Base-by-base conservation (phyloP, 2,329 filamentous ascomycete species). In the Colletotrichum neosansevieriae region DNA sequence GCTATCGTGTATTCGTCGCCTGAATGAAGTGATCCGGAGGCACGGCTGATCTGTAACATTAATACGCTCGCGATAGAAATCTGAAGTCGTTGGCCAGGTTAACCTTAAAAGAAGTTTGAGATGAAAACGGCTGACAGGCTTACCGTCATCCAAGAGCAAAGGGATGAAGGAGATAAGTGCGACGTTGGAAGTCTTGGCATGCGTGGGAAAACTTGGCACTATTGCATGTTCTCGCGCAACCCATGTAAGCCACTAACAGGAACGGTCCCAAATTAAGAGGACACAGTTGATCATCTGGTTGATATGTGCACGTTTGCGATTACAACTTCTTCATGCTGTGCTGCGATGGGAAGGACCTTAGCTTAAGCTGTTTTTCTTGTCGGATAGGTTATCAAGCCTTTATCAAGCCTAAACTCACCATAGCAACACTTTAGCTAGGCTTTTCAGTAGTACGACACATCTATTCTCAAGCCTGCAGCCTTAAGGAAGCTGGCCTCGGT, bases 151-250 rank as follows among this genome's bases (percentile, higher is more conserved):
- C 45, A 44, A 51, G 32, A 50, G 58, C 32, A 34, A 60, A 60
- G 34, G 36, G 58, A 34, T 32, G 24, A 11, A n/a, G 19, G 42
- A 57, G 42, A 67, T 57, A 51, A 58, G n/a, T 15, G 40, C 44
- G 34, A 58, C 29, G 21, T 64, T 34, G 9, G 38, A 64, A 54
- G 38, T 38, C 60, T 67, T 67, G 64, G 64, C 64, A 64, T 63
- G 29, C 12, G 15, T 24, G 13, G 12, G 6, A 29, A 57, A 21
- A 50, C 58, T 67, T 67, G 63, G 63, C 51, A 63, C 44, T 44
- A 53, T 44, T 53, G 36, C 50, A 12, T 40, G 12, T 51, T 47
- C 40, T 51, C 47, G 24, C 45, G 19, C 36, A 36, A 34, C 17
- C 56, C 62, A 51, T 66, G 49, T n/a, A 45, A 62, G 12, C 21